Base-by-base conservation (phyloP, 2,329 filamentous ascomycete species). In the Xylariaceae sp. region DNA sequence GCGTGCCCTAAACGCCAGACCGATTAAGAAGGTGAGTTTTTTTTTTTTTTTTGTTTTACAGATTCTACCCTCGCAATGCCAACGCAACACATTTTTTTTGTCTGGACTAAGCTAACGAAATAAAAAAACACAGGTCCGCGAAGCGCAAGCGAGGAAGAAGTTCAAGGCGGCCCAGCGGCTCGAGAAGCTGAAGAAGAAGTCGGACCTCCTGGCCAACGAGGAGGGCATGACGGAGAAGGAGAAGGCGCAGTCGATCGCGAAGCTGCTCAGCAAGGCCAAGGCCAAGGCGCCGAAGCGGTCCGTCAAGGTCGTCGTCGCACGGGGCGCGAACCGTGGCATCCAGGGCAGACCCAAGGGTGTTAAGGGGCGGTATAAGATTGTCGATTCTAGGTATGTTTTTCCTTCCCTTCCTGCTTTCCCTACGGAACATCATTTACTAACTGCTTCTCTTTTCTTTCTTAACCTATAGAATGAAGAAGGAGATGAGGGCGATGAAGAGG, bases 131-230 rank as follows among this genome's bases (percentile, higher is more conserved):
- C 21, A 47, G 44, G 44, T 98, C 21, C 84, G 86, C 53, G 92
- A 98, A 66, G 92, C 92, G 16, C 89, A 94, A 67, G 90, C 89
- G 24, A 77, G 92, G 43, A 98, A 98, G 81, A 97, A 96, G 70
- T 83, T 95, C 65, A 94, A 94, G 75, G 82, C 89, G 7, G 90
- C 88, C 1, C 86, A 94, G 65, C 76, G 78, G 41, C 67, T 98
- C 19, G 92, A 98, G 74, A 96, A 95, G 69, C 70, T 98, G 48
- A 87, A 88, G 69, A 95, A 94, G 80, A 98, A 98, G 76, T 87
- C 81, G n/a, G 89, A 94, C 27, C 67, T 94, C 54, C 67, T 98
- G 35, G 83, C 82, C 14, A 86, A 88, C 42, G 90, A 95, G 51
- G 90, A 96, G 61, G 85, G 85, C 35, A 79, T 96, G 72, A 94